A percentile compares a stretch with the other conserved stretches of the same genome.
phyloP scores from a whole-genome alignment of 1,284 basidiomycete genomes.

The Caloboletus inedulis region DNA sequence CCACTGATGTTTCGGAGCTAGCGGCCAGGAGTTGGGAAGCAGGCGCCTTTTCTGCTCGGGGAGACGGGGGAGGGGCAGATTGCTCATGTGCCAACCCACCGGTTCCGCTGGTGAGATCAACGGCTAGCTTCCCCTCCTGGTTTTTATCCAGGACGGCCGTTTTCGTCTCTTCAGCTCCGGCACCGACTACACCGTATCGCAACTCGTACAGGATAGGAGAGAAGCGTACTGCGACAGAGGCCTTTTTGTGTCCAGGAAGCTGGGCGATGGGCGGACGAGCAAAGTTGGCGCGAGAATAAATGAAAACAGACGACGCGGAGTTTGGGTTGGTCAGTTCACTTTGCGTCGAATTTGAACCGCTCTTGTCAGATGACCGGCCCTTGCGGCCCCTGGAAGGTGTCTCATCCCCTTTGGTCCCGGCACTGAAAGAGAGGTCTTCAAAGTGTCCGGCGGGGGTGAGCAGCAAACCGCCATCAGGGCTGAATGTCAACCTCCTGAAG shows the following conservation, averaged over 20 bases:
- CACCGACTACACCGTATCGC: conserved; percentile 54
- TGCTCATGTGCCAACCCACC: conserved; percentile 15
- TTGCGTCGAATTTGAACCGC: conserved; percentile 22
- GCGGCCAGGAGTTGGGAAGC: conserved; percentile 33
- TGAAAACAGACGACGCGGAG: conserved; percentile 76
- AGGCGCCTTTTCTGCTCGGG: conserved; percentile 34
- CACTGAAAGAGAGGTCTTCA: conserved; percentile 73
- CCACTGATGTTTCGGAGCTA: conserved; percentile 21
- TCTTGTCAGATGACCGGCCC: conserved; percentile 43
- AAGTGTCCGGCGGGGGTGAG: conserved; percentile 96
- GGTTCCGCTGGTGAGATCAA: conserved; percentile 51
- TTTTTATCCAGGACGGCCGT: conserved; percentile 65
- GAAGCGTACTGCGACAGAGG: conserved; percentile 91
- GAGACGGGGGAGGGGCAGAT: conserved; percentile 9
- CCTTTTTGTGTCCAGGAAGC: conserved; percentile 94
- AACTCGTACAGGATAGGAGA: conserved; percentile 92
- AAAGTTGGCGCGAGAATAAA: conserved; percentile 94
- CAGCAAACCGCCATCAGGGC: conserved; percentile 90
- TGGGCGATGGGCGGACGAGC: conserved; percentile 89
- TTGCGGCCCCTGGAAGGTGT: conserved; percentile 55
- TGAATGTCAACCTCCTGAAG: conserved; percentile 91
- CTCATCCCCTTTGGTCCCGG: conserved; percentile 36
- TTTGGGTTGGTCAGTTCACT: conserved; percentile 31
- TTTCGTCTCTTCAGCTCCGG: conserved; percentile 42
- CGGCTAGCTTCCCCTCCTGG: conserved; percentile 58